phyloP scores from a whole-genome alignment of 345 rosid species.

The Mallotus nudiflorus region DNA sequence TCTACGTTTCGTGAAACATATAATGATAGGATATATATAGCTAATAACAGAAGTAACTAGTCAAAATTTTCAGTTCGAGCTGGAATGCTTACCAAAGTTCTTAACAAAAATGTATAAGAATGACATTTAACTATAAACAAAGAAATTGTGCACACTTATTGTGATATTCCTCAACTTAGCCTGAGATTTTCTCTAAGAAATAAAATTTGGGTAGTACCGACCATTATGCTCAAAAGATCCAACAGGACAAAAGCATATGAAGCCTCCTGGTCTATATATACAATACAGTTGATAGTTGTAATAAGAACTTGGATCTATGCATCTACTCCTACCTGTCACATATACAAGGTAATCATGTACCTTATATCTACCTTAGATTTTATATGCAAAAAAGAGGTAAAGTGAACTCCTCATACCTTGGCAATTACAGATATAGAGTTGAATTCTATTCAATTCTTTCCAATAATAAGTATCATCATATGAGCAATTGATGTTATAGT shows the following conservation, averaged over 20 bases:
- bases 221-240: not conserved
- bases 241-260: not conserved
- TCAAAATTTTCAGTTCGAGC: no score
- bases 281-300: not conserved
- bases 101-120: no score
- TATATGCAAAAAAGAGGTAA: no score
- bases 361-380: no score
- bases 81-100: no score
- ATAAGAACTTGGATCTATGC: not conserved
- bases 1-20: no score
- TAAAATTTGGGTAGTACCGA: not conserved
- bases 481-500: not conserved
- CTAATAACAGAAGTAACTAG: no score
- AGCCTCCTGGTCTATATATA: not conserved
- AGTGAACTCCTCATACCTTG: not conserved
- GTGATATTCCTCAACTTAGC: not conserved
- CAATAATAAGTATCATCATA: not conserved
- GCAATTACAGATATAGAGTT: constrained; percentile 4
- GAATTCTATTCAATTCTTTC: not conserved
- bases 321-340: not conserved
- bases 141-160: constrained; percentile 3
- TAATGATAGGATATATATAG: no score
- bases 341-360: not conserved
- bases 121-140: no score
- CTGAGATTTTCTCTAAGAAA: not conserved